phyloP scores from a whole-genome alignment of 1,284 basidiomycete species.

The Singerocomus inundabilis region DNA sequence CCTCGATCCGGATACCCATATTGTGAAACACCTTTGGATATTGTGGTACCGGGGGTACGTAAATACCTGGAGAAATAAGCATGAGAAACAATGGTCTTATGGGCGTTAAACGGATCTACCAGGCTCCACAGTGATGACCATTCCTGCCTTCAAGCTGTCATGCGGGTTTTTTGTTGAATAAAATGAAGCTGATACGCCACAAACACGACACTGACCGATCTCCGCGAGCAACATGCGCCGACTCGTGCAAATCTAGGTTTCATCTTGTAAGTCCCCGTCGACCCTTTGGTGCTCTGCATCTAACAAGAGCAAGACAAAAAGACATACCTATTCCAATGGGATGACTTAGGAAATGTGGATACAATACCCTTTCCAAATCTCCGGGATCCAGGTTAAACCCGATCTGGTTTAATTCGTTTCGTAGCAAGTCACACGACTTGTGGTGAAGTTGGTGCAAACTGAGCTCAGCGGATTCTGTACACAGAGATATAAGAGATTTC shows the following conservation, averaged over 20 bases:
- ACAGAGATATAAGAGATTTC: slow-evolving; percentile 64
- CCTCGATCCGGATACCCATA: slow-evolving; percentile 88
- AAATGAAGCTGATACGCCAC: slow-evolving; percentile 4
- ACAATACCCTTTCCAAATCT: slow-evolving; percentile 74
- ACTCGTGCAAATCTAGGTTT: slow-evolving; percentile 75
- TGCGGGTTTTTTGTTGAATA: slow-evolving; percentile 12
- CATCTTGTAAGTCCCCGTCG: slow-evolving; percentile 17
- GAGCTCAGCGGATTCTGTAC: slow-evolving; percentile 53
- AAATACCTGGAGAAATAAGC: slow-evolving; percentile 51
- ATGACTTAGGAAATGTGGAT: slow-evolving; percentile 87
- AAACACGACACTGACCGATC: slow-evolving; percentile 34
- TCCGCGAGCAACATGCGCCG: slow-evolving; percentile 49
- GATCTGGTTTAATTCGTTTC: slow-evolving; percentile 75
- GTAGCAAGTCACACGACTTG: slow-evolving; percentile 68
- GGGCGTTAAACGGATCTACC: slow-evolving; percentile 39
- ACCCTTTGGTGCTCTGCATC: slow-evolving; percentile 5
- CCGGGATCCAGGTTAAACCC: slow-evolving; percentile 70
- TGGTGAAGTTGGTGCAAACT: slow-evolving; percentile 81
- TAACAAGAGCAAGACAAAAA: neutral
- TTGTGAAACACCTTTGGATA: slow-evolving; percentile 89
- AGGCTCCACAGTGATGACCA: slow-evolving; percentile 87
- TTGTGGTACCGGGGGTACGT: slow-evolving; percentile 73
- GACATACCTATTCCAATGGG: slow-evolving; percentile 77
- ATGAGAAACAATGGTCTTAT: slow-evolving; percentile 6
- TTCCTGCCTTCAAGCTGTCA: slow-evolving; percentile 65